Base-by-base conservation (phyloP, 805 yeast genomes). In the Diddensiella caesifluorescens region DNA sequence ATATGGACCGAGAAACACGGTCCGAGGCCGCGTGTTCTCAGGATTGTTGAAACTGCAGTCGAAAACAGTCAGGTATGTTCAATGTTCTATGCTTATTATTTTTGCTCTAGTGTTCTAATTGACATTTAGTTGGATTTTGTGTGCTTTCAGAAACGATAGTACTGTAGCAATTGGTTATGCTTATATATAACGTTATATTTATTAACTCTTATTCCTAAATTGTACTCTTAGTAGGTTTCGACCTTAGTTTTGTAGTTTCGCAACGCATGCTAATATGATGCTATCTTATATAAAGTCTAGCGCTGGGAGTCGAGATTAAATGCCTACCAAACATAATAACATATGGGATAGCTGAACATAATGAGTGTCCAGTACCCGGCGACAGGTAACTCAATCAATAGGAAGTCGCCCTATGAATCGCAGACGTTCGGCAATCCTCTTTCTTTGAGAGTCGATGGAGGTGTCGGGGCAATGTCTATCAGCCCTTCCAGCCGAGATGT, bases 401-500 rank as follows among this genome's bases (percentile, higher is more conserved):
- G 15, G 15, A 19, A 22, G 10, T 34, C 34, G 4, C 35, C 45
- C 5, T 49, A 34, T 31, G 40, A 51, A 19, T 45, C 59, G 35
- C 40, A 74, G 9, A 83, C 92, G 0, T 85, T 87, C 61, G 94
- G 86, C 30, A 81, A 83, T 51, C 75, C 94, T 16, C 75, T 90
- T 41, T 82, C 92, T 41, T 62, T 90, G 33, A 68, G 92, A 35
- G 95, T 90, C 39, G 97, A 92, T 60, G 92, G 92, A 2, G 85
- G 95, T 36, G 83, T 89, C 44, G 87, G 92, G 41, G 87, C 97
- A 4, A 86, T 92, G 74, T 82, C 95, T 2, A 73, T 87, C 12
- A 78, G 87, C 39, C 96, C 96, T 5, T 78, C 81, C 36, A 95
- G 97, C 3, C 67, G 97, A 49, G 97, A 92, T 58, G 95, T 88